Conservation (phyloP, 192 early-diverging fungal genomes). For the Gorgonomyces haynaldii region DNA sequence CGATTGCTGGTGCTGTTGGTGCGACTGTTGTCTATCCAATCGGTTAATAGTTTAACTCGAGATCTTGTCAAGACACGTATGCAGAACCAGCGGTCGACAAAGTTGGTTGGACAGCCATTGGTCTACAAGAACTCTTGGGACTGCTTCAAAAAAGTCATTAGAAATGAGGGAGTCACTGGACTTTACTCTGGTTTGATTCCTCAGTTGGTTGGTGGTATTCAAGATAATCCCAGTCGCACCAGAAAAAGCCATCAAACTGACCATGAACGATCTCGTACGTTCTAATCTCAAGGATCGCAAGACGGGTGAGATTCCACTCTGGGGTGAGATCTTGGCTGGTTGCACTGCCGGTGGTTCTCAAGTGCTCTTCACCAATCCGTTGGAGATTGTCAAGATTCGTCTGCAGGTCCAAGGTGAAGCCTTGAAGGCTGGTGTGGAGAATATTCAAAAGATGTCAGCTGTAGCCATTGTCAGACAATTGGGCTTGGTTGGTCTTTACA, state of each 20-base stretch:
- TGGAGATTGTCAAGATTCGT: conserved; percentile 98
- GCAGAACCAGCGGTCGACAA: conserved; percentile 91
- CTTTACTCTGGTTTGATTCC: conserved; percentile 89
- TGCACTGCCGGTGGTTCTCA: conserved; percentile 63
- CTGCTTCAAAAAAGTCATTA: conserved; percentile 90
- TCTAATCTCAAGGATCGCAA: conserved; percentile 50
- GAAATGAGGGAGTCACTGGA: conserved; percentile 79
- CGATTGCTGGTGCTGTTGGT: conserved; percentile 86
- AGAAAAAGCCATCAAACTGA: conserved; percentile 97
- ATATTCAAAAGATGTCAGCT: conserved; percentile 54
- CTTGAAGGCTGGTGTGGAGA: conserved; percentile 35
- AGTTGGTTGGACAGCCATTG: conserved; percentile 74
- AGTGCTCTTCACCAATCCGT: conserved; percentile 84
- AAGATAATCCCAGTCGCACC: conserved; percentile 64
- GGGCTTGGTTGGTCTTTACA: conserved; percentile 87
- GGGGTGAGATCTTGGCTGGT: conserved; percentile 77
- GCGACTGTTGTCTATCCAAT: conserved; percentile 94
- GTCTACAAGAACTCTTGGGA: conserved; percentile 95
- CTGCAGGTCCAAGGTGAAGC: conserved; percentile 62
- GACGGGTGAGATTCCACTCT: conserved; percentile 62
- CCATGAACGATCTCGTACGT: conserved; percentile 88
- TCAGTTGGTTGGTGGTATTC: conserved; percentile 60
- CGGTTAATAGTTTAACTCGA: conserved; percentile 15
- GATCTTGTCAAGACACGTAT: conserved; percentile 98
- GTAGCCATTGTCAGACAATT: conserved; percentile 79